Evolutionary conservation across 2,329 filamentous ascomycete species (phyloP).

Genomic region (Neofusicoccum umdonicola): DNA sequence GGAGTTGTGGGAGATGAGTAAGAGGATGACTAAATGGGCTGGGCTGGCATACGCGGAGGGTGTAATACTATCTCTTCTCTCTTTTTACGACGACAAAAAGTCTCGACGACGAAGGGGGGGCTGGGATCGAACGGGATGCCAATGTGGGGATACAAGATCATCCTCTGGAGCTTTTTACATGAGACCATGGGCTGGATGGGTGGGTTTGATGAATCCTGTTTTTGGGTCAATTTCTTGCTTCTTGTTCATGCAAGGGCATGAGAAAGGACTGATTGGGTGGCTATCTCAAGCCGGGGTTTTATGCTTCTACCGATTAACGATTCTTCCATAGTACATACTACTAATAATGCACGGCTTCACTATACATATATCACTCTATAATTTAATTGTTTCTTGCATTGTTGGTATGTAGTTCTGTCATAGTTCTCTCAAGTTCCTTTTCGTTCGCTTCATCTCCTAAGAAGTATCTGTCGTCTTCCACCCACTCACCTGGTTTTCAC

Average conservation of each 20-base stretch:
- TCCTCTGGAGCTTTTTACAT: neutral
- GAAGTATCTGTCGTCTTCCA: too few relatives aligned
- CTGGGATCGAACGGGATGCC: neutral
- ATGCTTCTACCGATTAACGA: neutral
- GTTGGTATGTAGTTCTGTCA: too few relatives aligned
- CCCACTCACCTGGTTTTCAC: too few relatives aligned
- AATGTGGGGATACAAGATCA: neutral
- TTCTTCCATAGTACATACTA: conserved; percentile 6
- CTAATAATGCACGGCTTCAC: conserved; percentile 8
- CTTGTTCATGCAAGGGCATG: neutral
- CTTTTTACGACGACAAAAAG: neutral
- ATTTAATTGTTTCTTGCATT: too few relatives aligned
- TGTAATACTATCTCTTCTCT: conserved; percentile 1
- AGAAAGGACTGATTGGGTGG: neutral
- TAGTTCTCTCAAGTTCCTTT: too few relatives aligned
- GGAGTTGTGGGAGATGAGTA: neutral
- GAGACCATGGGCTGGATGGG: neutral
- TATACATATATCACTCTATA: neutral
- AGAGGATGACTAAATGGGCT: neutral
- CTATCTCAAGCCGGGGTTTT: neutral
- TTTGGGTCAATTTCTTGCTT: neutral
- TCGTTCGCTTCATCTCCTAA: too few relatives aligned
- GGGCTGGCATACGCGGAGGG: neutral
- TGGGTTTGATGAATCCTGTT: neutral
- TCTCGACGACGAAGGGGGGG: neutral